phyloP scores from a whole-genome alignment of 805 yeast genomes.

The Myxozyma sirexii region DNA sequence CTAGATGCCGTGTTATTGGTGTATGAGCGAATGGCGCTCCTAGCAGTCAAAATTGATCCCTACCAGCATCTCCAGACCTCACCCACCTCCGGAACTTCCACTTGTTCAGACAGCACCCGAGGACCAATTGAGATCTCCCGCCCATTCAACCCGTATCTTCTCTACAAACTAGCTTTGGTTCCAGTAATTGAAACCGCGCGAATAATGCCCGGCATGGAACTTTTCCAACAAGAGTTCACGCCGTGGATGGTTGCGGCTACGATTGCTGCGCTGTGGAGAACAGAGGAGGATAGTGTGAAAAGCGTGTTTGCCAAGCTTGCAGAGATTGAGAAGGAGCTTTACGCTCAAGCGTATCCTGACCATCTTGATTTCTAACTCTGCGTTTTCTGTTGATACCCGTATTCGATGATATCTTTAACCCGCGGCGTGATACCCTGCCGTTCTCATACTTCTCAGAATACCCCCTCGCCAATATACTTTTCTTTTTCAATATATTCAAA shows the following conservation, averaged over 20 bases:
- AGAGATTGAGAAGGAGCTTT: background rate
- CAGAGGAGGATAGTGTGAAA: background rate
- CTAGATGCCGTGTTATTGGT: background rate
- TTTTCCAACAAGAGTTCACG: background rate
- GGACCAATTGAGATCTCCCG: background rate
- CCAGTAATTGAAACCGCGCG: background rate
- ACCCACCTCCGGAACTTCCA: background rate
- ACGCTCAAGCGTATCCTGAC: background rate
- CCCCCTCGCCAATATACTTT: background rate
- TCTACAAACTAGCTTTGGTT: background rate
- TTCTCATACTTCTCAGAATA: conserved; percentile 2
- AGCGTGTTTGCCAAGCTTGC: background rate
- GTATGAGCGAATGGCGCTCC: background rate
- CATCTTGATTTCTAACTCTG: background rate
- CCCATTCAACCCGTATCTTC: background rate
- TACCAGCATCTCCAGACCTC: conserved; percentile 2
- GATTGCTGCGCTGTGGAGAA: conserved; percentile 1
- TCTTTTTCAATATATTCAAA: background rate
- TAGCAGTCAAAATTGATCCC: conserved; percentile 6
- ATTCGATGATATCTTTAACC: too few species aligned
- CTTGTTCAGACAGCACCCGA: background rate
- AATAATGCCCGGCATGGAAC: conserved; percentile 2
- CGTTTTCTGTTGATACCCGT: too few species aligned
- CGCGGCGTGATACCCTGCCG: too few species aligned
- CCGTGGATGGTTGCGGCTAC: background rate